A percentile compares a stretch with the other conserved stretches of the same genome.
phyloP scores from a whole-genome alignment of 805 yeast species.

The Ogataea siamensis region DNA sequence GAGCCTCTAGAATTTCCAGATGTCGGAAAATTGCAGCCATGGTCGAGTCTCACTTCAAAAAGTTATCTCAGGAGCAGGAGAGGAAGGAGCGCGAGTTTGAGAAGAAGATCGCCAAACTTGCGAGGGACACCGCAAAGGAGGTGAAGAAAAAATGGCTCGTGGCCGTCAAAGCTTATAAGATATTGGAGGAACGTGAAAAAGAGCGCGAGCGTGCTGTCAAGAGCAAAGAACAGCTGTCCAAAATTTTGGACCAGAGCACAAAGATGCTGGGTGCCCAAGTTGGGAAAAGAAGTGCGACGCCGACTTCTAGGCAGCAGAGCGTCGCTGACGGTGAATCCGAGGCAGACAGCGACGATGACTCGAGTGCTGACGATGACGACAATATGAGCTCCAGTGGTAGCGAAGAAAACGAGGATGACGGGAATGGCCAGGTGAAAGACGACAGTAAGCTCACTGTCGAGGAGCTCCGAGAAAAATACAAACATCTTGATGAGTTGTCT shows the following conservation, averaged over 20 bases:
- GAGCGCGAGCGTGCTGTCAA: slow-evolving; percentile 76
- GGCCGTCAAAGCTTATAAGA: slow-evolving; percentile 78
- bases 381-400: slow-evolving; percentile 21
- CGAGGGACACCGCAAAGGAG: slow-evolving; percentile 78
- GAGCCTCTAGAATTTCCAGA: slow-evolving; percentile 61
- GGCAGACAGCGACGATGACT: slow-evolving; percentile 24
- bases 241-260: slow-evolving; percentile 88
- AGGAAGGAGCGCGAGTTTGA: slow-evolving; percentile 74
- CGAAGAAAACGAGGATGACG: slow-evolving; percentile 24
- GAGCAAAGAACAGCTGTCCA: slow-evolving; percentile 83
- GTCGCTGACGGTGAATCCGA: slow-evolving; percentile 17
- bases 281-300: slow-evolving; percentile 39
- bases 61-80: slow-evolving; percentile 86
- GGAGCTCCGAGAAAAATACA: slow-evolving; percentile 55
- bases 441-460: slow-evolving; percentile 56
- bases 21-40: slow-evolving; percentile 73
- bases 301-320: slow-evolving; percentile 21
- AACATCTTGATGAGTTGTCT: slow-evolving; percentile 35
- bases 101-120: slow-evolving; percentile 62
- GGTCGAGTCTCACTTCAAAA: slow-evolving; percentile 84
- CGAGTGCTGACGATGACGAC: slow-evolving; percentile 3
- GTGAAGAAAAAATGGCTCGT: slow-evolving; percentile 89
- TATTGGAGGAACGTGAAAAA: slow-evolving; percentile 70
- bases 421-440: slow-evolving; percentile 24
- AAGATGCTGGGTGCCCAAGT: slow-evolving; percentile 84